Evolutionary conservation across 73 alveolate genomes (phyloP).

Genomic region (Paramecium sexaurelia): DNA sequence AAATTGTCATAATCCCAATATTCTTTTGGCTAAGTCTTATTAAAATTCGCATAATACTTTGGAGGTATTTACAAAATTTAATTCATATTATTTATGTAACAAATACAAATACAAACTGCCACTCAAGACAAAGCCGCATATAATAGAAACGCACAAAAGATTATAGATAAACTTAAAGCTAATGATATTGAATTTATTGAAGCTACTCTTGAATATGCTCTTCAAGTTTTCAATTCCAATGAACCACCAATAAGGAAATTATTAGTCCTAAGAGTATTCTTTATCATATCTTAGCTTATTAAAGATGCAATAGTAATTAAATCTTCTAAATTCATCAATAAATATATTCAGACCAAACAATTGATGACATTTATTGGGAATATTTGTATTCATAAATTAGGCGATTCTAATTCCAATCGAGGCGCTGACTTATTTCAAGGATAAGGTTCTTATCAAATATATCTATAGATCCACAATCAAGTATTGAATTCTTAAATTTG

Average conservation of each 20-base stretch:
- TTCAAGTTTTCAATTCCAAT: neutral
- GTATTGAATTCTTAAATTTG: neutral
- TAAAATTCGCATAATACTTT: constrained; percentile 72
- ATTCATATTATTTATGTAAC: constrained; percentile 32
- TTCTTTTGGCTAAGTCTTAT: constrained; percentile 76
- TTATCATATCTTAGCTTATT: neutral
- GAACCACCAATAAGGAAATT: constrained; percentile 4
- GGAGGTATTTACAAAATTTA: constrained; percentile 66
- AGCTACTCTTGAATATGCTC: neutral
- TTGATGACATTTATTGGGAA: neutral
- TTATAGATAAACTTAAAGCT: neutral
- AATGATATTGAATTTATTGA: neutral
- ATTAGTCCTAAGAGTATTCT: neutral
- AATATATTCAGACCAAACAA: neutral
- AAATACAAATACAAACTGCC: constrained; percentile 42
- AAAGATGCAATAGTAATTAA: constrained; percentile 12
- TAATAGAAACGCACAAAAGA: neutral
- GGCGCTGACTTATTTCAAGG: constrained; percentile 27
- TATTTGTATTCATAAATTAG: constrained; percentile 24
- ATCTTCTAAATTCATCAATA: constrained; percentile 4
- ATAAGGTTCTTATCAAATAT: neutral
- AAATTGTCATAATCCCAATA: constrained; percentile 85
- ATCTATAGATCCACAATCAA: neutral
- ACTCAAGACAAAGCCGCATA: neutral
- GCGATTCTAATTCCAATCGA: neutral